phyloP scores from a whole-genome alignment of 2,329 filamentous ascomycete species.

The Xylariomycetidae sp. region DNA sequence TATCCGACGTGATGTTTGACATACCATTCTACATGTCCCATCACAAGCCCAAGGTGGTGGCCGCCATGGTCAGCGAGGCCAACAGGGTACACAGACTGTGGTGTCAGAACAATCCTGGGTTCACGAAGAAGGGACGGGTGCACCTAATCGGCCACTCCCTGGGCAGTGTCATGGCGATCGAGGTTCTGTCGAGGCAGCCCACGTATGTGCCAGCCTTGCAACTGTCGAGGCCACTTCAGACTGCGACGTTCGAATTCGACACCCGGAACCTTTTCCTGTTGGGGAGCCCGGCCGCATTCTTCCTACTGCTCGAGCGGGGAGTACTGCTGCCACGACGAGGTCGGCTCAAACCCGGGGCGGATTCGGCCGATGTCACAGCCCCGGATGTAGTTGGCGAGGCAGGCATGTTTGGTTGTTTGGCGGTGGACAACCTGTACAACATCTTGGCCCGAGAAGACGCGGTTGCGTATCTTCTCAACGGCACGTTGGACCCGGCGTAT shows the following conservation, averaged over 20 bases:
- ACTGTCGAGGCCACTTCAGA: conserved; percentile 35
- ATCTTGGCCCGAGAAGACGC: conserved; percentile 66
- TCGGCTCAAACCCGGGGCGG: conserved; percentile 67
- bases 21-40: conserved; percentile 97
- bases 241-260: conserved; percentile 78
- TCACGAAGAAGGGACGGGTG: conserved; percentile 72
- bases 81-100: conserved; percentile 94
- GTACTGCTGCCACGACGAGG: conserved; percentile 69
- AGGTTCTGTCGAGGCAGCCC: conserved; percentile 85
- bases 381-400: conserved; percentile 65
- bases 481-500: conserved; percentile 77
- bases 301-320: conserved; percentile 74
- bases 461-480: conserved; percentile 88
- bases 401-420: conserved; percentile 81
- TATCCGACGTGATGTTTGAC: conserved; percentile 97
- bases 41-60: conserved; percentile 92
- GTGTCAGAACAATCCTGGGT: conserved; percentile 89
- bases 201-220: conserved; percentile 56
- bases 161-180: conserved; percentile 89
- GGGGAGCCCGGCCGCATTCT: conserved; percentile 88
- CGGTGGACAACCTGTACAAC: conserved; percentile 96
- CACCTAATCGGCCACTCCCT: conserved; percentile 92
- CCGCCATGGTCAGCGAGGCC: conserved; percentile 80
- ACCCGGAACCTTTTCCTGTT: conserved; percentile 84
- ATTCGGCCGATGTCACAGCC: conserved; percentile 52